phyloP scores from a whole-genome alignment of 371 early-diverging fungal genomes.

The Cokeromyces recurvatus region DNA sequence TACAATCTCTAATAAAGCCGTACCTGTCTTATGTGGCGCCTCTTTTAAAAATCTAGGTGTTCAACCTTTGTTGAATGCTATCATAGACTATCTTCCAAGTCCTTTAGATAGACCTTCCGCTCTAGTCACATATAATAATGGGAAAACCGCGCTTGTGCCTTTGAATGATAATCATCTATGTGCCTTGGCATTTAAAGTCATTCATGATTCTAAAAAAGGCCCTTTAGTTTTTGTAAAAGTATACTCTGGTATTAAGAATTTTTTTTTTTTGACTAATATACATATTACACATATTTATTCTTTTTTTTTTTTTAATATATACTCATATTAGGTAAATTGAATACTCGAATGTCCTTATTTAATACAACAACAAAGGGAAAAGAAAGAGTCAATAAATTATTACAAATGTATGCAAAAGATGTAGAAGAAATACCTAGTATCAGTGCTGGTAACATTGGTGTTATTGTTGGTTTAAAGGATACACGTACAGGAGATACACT shows the following conservation, averaged over 20 bases:
- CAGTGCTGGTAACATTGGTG: slow-evolving; percentile 86
- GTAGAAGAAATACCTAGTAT: slow-evolving; percentile 80
- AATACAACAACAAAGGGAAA: slow-evolving; percentile 63
- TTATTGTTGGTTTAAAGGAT: slow-evolving; percentile 80
- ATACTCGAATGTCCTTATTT: slow-evolving; percentile 59
- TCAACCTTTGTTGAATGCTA: slow-evolving; percentile 88
- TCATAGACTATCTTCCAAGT: slow-evolving; percentile 83
- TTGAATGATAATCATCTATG: slow-evolving; percentile 55
- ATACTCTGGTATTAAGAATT: slow-evolving; percentile 67
- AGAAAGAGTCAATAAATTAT: slow-evolving; percentile 81
- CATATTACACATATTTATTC: too few species aligned
- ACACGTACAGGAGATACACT: slow-evolving; percentile 94
- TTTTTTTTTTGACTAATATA: too few species aligned
- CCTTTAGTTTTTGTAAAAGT: slow-evolving; percentile 92
- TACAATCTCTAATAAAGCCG: slow-evolving; percentile 61
- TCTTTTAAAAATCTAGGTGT: slow-evolving; percentile 90
- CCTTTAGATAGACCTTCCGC: slow-evolving; percentile 71
- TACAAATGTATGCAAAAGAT: slow-evolving; percentile 92
- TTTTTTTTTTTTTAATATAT: too few species aligned
- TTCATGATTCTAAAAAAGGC: slow-evolving; percentile 80
- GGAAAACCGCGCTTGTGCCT: slow-evolving; percentile 25
- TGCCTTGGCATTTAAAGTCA: slow-evolving; percentile 94
- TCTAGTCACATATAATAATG: slow-evolving; percentile 45
- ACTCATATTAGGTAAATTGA: slow-evolving; percentile 51
- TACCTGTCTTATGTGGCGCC: slow-evolving; percentile 90